phyloP scores from a whole-genome alignment of 345 rosid species.

The Lepidium sativum region DNA sequence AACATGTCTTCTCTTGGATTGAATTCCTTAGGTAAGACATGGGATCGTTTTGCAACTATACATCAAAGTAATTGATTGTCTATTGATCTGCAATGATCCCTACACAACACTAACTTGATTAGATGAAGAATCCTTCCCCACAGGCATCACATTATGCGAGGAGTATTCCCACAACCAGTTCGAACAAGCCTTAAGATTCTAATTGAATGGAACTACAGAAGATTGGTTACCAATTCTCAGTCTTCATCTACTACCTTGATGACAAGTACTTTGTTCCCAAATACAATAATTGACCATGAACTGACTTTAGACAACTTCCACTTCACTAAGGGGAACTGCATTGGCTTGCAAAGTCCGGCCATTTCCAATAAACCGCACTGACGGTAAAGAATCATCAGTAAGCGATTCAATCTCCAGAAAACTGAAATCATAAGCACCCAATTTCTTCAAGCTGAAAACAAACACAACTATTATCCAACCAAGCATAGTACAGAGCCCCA shows the following conservation, averaged over 20 bases:
- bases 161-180: neutral
- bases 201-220: neutral
- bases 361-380: conserved; percentile 65
- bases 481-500: conserved; percentile 91
- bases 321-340: conserved; percentile 51
- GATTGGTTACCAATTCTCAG: neutral
- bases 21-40: conserved; percentile 12
- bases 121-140: neutral
- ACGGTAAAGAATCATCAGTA: conserved; percentile 76
- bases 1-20: conserved; percentile 14
- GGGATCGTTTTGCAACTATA: conserved; percentile 16
- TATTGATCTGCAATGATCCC: conserved; percentile 2
- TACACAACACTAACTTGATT: conserved; percentile 8
- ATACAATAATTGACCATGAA: neutral
- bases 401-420: conserved; percentile 89
- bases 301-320: conserved; percentile 46
- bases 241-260: neutral
- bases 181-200: conserved; percentile 14
- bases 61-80: neutral
- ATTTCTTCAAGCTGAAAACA: conserved; percentile 76
- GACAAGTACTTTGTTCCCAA: neutral
- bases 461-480: conserved; percentile 73
- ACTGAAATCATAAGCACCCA: conserved; percentile 72
- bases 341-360: conserved; percentile 79
- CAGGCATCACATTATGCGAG: conserved; percentile 1